phyloP scores from a whole-genome alignment of 169 alveolate genomes.

The Plasmodium ovale region DNA sequence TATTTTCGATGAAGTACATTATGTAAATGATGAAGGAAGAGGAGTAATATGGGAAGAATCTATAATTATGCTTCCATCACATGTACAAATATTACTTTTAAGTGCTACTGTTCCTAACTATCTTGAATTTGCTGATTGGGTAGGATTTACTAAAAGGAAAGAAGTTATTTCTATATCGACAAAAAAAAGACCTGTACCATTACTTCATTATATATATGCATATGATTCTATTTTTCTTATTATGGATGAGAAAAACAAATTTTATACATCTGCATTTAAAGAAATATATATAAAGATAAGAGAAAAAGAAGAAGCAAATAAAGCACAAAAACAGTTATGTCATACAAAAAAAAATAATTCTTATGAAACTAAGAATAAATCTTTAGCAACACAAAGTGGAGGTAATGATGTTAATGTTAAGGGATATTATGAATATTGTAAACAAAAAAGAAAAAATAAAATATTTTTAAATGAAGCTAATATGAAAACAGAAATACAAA shows the following conservation, averaged over 20 bases:
- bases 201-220: conserved; percentile 92
- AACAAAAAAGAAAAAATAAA: conserved; percentile 50
- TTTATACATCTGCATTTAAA: conserved; percentile 78
- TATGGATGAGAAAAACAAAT: conserved; percentile 76
- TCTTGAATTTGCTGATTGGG: conserved; percentile 99
- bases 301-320: conserved; percentile 77
- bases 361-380: neutral
- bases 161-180: conserved; percentile 96
- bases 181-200: conserved; percentile 96
- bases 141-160: conserved; percentile 93
- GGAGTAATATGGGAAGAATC: conserved; percentile 99
- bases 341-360: neutral
- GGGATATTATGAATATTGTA: conserved; percentile 63
- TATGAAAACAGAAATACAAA: conserved; percentile 88
- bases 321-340: conserved; percentile 53
- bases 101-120: conserved; percentile 99
- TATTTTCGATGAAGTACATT: conserved; percentile 99
- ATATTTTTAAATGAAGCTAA: conserved; percentile 64
- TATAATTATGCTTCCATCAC: conserved; percentile 94
- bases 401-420: neutral
- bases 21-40: conserved; percentile 95
- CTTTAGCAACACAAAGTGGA: neutral
- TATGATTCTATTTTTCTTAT: conserved; percentile 61
- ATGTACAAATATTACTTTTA: conserved; percentile 94
- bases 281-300: conserved; percentile 71